These are phyloP conservation scores for Geotrichum aggregatum DNA, from an alignment of 1,139 yeast species.

Conservation along the genomic window DNA sequence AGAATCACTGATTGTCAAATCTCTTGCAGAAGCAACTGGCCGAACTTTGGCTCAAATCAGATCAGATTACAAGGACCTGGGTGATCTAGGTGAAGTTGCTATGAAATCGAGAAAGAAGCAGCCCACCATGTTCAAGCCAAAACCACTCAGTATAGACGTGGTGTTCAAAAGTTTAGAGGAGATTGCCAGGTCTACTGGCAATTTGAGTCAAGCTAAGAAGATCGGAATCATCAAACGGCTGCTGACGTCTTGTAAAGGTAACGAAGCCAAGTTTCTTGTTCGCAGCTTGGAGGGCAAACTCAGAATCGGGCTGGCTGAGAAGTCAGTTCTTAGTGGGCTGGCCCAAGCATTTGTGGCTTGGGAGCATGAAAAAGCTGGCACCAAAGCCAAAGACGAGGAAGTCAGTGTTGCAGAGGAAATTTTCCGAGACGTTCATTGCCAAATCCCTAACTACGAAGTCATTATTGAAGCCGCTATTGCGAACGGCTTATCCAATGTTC, in stretches of 20 bases:
- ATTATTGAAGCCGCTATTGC: slow-evolving; percentile 63
- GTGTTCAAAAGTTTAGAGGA: slow-evolving; percentile 72
- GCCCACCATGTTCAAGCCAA: slow-evolving; percentile 90
- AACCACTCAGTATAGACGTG: slow-evolving; percentile 63
- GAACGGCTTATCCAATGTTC: slow-evolving; percentile 61
- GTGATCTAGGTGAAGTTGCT: slow-evolving; percentile 91
- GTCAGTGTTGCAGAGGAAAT: slow-evolving; percentile 61
- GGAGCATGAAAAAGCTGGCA: slow-evolving; percentile 42
- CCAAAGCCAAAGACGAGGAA: slow-evolving; percentile 25
- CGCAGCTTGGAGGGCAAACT: slow-evolving; percentile 89
- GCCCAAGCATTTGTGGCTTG: slow-evolving; percentile 75
- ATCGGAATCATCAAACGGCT: slow-evolving; percentile 72
- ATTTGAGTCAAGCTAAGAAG: slow-evolving; percentile 74
- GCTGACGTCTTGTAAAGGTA: slow-evolving; percentile 81
- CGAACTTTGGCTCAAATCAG: slow-evolving; percentile 66
- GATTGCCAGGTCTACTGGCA: slow-evolving; percentile 79
- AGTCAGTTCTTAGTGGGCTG: slow-evolving; percentile 75
- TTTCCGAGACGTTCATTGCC: slow-evolving; percentile 80
- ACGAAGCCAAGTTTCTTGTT: slow-evolving; percentile 85
- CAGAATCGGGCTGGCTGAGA: slow-evolving; percentile 91
- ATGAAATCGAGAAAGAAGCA: slow-evolving; percentile 77
- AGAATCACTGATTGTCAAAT: slow-evolving; percentile 79
- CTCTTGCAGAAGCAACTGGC: slow-evolving; percentile 88
- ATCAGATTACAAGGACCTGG: slow-evolving; percentile 68
- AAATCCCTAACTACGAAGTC: slow-evolving; percentile 85